Base-by-base conservation (phyloP, 495 filamentous ascomycete genomes). In the Mytilinidion resinicola region DNA sequence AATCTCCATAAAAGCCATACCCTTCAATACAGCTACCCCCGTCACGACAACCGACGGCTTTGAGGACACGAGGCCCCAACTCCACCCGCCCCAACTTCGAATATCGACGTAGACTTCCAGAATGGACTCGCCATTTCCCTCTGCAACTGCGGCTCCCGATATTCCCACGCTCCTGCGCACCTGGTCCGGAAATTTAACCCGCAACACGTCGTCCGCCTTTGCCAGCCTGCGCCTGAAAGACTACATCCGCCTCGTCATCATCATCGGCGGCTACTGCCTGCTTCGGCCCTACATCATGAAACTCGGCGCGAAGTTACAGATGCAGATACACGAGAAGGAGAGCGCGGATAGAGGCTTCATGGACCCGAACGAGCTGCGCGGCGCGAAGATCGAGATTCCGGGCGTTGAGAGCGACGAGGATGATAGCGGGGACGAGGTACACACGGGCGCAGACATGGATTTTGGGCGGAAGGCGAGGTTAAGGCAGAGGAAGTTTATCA, bases 391-490 rank as follows among this genome's bases (percentile, higher is more conserved):
- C 19, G 65, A 56, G 53, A 66, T 65, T 8, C 63, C 63, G 9
- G 67, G 64, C 9, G 70, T 79, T 39, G 25, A 30, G 6, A 30
- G 25, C 6, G 73, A 76, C 30, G 74, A 73, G n/a, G 76, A 76
- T 62, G 74, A 75, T 46, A 73, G 84, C 62, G 70, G 84, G 39
- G 85, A 86, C 65, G 80, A 85, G 53, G 85, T 80, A 67, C 85
- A 85, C 65, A 75, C 70, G 51, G 48, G 48, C 9, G 51, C 64
- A 48, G 77, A 77, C 44, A 72, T 73, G 1, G 73, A 79, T 61
- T 80, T 76, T 78, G 76, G 75, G 30, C 68, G 69, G 57, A 77
- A 73, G 64, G 68, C 66, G 37, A 57, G 63, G 54, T 44, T 68
- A 15, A 52, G 68, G 55, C 65, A 70, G 57, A 54, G 65, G 55